Conservation (phyloP, 257 asterid species). For the Solanum arcanum region DNA sequence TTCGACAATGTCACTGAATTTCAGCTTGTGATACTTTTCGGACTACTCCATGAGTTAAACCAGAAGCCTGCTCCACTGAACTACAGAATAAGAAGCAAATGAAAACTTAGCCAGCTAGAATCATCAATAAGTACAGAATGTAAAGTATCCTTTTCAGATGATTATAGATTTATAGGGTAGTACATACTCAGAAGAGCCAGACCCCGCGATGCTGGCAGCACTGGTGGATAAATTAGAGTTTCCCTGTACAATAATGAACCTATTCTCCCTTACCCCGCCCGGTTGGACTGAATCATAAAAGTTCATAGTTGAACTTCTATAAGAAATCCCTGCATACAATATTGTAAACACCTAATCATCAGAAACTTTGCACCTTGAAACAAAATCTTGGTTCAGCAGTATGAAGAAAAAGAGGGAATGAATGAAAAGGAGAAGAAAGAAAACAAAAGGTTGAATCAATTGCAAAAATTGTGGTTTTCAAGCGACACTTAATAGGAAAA, state of each 20-base stretch:
- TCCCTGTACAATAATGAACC: slow-evolving; percentile 6
- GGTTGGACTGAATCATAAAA: slow-evolving; percentile 1
- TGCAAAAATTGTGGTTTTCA: not conserved
- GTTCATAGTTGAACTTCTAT: slow-evolving; percentile 10
- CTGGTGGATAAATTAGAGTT: slow-evolving; percentile 1
- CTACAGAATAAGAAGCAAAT: slow-evolving; percentile 8
- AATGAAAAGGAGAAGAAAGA: not conserved
- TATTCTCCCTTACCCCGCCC: not conserved
- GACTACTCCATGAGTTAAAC: not conserved
- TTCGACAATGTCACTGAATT: not conserved
- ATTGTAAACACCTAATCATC: not conserved
- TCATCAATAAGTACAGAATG: not conserved
- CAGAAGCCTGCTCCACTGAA: not conserved
- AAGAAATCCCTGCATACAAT: slow-evolving; percentile 24
- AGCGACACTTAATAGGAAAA: not conserved
- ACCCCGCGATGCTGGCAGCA: not conserved
- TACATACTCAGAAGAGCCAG: slow-evolving; percentile 22
- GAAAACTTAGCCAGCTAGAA: not conserved
- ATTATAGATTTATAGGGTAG: not conserved
- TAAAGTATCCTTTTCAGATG: not conserved
- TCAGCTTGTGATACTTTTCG: not conserved
- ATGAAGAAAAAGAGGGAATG: not conserved
- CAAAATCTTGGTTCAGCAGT: not conserved
- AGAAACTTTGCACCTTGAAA: not conserved
- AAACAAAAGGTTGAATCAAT: not conserved